Conservation (phyloP, 23 red algal genomes). For the Cyanidioschyzon merolae region DNA sequence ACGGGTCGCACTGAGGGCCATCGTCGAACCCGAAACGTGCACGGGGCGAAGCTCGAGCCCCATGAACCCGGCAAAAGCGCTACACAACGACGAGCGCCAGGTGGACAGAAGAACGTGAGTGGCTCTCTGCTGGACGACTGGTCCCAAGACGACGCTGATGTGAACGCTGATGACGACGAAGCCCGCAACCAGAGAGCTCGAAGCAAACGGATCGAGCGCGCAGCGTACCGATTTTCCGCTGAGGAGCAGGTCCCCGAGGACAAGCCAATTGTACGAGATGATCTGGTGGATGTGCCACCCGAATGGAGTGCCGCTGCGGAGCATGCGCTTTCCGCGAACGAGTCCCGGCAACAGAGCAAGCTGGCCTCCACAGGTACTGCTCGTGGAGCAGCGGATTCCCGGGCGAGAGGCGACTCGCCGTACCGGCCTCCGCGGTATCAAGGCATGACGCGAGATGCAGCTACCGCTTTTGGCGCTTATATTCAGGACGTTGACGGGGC, state of each 20-base stretch:
- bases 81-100: not conserved
- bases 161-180: not conserved
- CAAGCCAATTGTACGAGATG: not conserved
- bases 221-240: not conserved
- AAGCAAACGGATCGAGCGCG: not conserved
- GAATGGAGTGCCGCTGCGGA: conserved; percentile 7
- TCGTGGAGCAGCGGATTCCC: no score
- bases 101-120: not conserved
- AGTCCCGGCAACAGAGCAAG: not conserved
- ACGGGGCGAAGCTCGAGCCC: not conserved
- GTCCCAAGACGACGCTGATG: not conserved
- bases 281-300: not conserved
- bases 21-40: not conserved
- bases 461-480: conserved; percentile 15
- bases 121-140: not conserved
- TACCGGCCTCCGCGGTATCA: not conserved
- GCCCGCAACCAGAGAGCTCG: not conserved
- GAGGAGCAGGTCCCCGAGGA: not conserved
- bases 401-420: no score
- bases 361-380: not conserved
- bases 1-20: not conserved
- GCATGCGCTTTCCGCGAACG: not conserved
- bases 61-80: not conserved
- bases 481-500: not conserved
- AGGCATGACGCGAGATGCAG: not conserved